phyloP scores from a whole-genome alignment of 1,139 yeast genomes.

The Blastobotrys buckinghamii region DNA sequence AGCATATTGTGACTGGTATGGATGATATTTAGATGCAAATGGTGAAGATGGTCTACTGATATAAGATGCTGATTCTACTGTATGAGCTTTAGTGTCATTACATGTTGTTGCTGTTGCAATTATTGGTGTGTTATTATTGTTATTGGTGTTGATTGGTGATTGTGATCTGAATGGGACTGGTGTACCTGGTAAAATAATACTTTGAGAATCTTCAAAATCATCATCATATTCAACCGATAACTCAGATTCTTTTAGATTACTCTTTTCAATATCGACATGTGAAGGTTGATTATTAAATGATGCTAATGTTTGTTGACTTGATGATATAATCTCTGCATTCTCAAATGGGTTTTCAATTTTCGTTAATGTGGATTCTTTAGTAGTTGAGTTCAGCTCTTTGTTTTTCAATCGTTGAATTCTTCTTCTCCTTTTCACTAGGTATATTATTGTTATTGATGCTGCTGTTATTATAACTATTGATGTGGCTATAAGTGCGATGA shows the following conservation, averaged over 20 bases:
- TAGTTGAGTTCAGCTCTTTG: no score
- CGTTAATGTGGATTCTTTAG: not conserved
- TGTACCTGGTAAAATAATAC: not conserved
- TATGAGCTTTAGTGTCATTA: not conserved
- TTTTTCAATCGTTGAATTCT: not conserved
- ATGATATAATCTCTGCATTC: not conserved
- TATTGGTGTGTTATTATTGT: not conserved
- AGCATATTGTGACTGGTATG: not conserved
- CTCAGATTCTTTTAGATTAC: no score
- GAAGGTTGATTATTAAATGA: not conserved
- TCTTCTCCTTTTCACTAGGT: not conserved
- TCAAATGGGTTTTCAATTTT: not conserved
- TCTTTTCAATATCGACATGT: not conserved
- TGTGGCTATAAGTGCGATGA: not conserved
- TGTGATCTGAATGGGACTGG: constrained; percentile 1
- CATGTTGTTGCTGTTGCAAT: not conserved
- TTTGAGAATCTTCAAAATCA: constrained; percentile 1
- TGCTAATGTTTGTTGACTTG: constrained; percentile 3
- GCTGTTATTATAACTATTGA: not conserved
- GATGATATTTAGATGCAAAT: not conserved
- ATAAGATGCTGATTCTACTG: no score
- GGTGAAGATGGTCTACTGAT: no score
- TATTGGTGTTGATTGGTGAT: not conserved
- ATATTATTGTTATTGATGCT: not conserved
- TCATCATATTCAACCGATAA: not conserved